Conservation (phyloP, 805 yeast genomes). For the Babjeviella inositovora region DNA sequence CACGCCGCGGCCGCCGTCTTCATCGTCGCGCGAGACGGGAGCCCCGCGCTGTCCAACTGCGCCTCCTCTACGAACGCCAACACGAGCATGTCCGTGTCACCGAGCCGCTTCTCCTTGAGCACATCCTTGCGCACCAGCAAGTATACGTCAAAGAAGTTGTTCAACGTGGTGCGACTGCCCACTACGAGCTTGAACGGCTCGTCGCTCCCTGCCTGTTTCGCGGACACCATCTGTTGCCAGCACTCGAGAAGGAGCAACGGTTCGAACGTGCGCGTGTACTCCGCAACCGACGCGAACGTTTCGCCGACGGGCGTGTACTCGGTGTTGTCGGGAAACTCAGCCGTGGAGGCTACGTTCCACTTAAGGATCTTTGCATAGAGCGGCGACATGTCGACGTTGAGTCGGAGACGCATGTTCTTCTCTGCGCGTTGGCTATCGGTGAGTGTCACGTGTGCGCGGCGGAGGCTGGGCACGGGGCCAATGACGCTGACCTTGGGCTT, state of each 20-base stretch:
- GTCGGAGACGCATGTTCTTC: constrained; percentile 61
- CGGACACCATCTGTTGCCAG: constrained; percentile 78
- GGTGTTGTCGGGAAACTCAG: constrained; percentile 44
- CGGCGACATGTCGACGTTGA: constrained; percentile 66
- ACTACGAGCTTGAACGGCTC: constrained; percentile 54
- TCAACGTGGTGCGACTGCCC: constrained; percentile 73
- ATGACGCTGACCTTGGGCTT: constrained; percentile 1
- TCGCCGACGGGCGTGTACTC: constrained; percentile 32
- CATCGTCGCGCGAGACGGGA: constrained; percentile 13
- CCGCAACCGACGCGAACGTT: constrained; percentile 37
- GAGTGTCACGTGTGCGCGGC: too few species aligned
- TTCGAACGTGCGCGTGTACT: constrained; percentile 54
- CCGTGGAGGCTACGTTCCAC: constrained; percentile 56
- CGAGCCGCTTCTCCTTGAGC: constrained; percentile 32
- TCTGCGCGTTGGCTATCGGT: constrained; percentile 56
- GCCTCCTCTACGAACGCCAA: constrained; percentile 29
- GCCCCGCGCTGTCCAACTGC: constrained; percentile 6
- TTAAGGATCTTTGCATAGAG: constrained; percentile 50
- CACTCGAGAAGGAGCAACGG: constrained; percentile 81
- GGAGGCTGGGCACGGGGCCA: too few species aligned
- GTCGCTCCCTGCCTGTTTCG: constrained; percentile 39
- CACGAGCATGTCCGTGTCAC: constrained; percentile 67
- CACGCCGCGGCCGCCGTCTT: constrained; percentile 29
- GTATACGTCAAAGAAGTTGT: constrained; percentile 77
- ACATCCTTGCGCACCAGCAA: constrained; percentile 45